These are phyloP conservation scores for Candida manassasensis DNA, from an alignment of 805 yeast species.

Conservation along the genomic window DNA sequence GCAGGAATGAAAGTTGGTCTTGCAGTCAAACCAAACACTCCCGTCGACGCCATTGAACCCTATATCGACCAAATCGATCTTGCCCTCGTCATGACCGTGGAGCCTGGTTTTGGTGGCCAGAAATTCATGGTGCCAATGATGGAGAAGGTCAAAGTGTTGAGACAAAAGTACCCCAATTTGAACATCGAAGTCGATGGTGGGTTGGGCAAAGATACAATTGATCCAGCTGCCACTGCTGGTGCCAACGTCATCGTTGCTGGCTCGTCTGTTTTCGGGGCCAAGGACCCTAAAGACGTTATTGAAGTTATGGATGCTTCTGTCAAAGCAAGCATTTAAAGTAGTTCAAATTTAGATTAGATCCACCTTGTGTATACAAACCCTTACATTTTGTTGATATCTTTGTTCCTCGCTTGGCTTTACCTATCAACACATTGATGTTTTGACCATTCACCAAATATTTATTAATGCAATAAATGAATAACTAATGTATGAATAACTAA, in stretches of 20 bases:
- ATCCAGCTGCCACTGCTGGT: slow-evolving; percentile 90
- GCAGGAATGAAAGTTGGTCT: slow-evolving; percentile 91
- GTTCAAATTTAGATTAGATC: too few species aligned
- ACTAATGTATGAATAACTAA: neutral
- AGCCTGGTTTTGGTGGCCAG: slow-evolving; percentile 99
- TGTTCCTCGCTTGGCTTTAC: too few species aligned
- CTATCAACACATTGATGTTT: too few species aligned
- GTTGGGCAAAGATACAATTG: slow-evolving; percentile 78
- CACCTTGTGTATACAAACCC: too few species aligned
- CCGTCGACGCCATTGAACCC: slow-evolving; percentile 75
- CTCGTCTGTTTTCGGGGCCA: slow-evolving; percentile 84
- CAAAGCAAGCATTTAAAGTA: too few species aligned
- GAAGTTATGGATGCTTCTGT: slow-evolving; percentile 63
- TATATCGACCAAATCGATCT: slow-evolving; percentile 77
- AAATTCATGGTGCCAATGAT: slow-evolving; percentile 93
- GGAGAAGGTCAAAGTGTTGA: slow-evolving; percentile 83
- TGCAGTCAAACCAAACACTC: slow-evolving; percentile 91
- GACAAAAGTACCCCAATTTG: slow-evolving; percentile 69
- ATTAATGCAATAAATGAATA: neutral
- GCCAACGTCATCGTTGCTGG: slow-evolving; percentile 99
- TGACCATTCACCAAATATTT: too few species aligned
- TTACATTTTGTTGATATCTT: too few species aligned
- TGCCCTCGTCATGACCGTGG: slow-evolving; percentile 98
- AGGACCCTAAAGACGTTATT: slow-evolving; percentile 74
- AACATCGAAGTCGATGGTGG: slow-evolving; percentile 98